Conservation (phyloP, 805 yeast genomes). For the Blastobotrys attinorum region DNA sequence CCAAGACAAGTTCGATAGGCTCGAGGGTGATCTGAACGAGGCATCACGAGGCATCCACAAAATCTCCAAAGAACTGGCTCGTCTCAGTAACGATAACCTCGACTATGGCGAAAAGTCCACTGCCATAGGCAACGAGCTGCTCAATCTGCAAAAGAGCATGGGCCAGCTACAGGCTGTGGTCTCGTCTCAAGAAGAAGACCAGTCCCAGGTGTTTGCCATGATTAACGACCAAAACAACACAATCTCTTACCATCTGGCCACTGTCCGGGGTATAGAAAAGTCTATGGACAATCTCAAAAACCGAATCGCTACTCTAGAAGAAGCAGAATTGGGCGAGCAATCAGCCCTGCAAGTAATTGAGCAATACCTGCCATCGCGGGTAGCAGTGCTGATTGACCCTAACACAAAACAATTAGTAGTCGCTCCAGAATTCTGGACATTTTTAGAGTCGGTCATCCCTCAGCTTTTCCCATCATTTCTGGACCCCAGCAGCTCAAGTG, state of each 20-base stretch:
- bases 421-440: slow-evolving; percentile 10
- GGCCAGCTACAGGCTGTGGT: slow-evolving; percentile 4
- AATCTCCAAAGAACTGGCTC: slow-evolving; percentile 2
- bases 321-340: slow-evolving; percentile 5
- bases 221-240: slow-evolving; percentile 1
- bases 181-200: slow-evolving; percentile 1
- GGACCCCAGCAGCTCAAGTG: background rate
- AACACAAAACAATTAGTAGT: slow-evolving; percentile 1
- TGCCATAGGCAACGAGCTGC: background rate
- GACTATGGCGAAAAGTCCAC: background rate
- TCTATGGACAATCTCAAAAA: slow-evolving; percentile 3
- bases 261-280: background rate
- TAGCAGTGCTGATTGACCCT: slow-evolving; percentile 7
- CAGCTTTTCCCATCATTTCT: background rate
- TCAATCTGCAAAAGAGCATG: background rate
- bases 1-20: background rate
- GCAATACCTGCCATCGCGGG: slow-evolving; percentile 6
- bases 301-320: slow-evolving; percentile 3
- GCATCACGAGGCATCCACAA: slow-evolving; percentile 1
- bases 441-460: slow-evolving; percentile 2
- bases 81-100: background rate
- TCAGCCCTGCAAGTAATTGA: slow-evolving; percentile 3
- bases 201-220: background rate
- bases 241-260: background rate
- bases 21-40: slow-evolving; percentile 3